Evolutionary conservation across 2,329 filamentous ascomycete genomes (phyloP), one percentile per base, ranked within the genome.

Genomic region (Cordyceps fumosorosea): DNA sequence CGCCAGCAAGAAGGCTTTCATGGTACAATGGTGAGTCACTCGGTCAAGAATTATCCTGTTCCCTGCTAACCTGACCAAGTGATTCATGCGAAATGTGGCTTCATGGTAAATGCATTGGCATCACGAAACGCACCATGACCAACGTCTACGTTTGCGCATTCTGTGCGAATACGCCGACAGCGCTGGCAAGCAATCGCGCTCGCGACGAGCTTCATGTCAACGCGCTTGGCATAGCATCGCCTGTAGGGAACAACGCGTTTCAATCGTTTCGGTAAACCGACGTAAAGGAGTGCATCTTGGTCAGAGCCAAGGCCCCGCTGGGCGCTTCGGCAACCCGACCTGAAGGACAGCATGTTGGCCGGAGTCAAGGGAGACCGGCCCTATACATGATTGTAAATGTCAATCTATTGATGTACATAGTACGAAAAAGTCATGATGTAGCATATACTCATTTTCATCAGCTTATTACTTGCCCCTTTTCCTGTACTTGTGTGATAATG

Each of bases 31-130:
- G 85, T 88, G 77, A 64, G 81, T 72, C 45, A 58, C 29, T 45
- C 52, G 55, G 55, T 57, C 37, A 34, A 24, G 29, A 34, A 29
- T 37, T 63, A 12, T 50, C 14, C 16, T 4, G 6, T 34, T 58
- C 10, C 29, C 18, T 29, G 45, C 26, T 55, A 40, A 47, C 37
- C 20, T 60, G 32, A 51, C 7, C 20, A 66, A 88, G 85, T 68
- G 81, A 87, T 73, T 84, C 83, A 26, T 88, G 85, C 69, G 84
- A 87, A 67, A 81, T 85, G 76, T 86, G 81, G 79, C 80, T 87
- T 34, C 85, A 88, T 69, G 84, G 82, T n/a, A 78, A 78, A 62
- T 88, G 85, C 69, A 78, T 87, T 67, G 84, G 84, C 64, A 82
- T 87, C 65, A 81, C 80, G 52, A 78, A 78, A 54, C 78, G 80